Evolutionary conservation across 106 monocot species (phyloP).

Genomic region (Posidonia australis): DNA sequence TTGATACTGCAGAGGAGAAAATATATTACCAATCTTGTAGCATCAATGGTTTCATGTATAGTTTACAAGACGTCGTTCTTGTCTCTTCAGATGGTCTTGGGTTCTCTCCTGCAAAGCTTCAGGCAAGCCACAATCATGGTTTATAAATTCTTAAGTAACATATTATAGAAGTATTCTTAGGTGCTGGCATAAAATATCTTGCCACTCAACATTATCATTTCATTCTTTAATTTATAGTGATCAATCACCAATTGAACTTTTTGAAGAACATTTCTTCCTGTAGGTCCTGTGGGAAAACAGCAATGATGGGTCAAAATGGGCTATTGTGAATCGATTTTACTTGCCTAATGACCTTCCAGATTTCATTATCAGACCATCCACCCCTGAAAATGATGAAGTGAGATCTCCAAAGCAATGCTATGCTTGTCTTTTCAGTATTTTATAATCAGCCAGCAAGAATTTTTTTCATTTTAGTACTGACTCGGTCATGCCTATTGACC

Average conservation of each 20-base stretch:
- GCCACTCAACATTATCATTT: neutral
- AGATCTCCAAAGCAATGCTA: constrained; percentile 1
- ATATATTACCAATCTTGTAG: constrained; percentile 48
- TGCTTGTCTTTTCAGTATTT: neutral
- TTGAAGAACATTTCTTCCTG: neutral
- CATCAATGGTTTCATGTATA: constrained; percentile 31
- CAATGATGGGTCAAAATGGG: constrained; percentile 30
- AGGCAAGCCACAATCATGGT: constrained; percentile 12
- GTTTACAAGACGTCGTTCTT: constrained; percentile 49
- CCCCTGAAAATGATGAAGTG: constrained; percentile 43
- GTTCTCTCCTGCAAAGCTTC: constrained; percentile 36
- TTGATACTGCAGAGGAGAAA: constrained; percentile 32
- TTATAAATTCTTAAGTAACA: neutral
- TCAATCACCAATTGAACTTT: neutral
- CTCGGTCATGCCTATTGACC: neutral
- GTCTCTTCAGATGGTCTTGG: constrained; percentile 17
- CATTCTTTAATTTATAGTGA: neutral
- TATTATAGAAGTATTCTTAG: neutral
- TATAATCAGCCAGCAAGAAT: neutral
- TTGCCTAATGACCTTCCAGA: constrained; percentile 40
- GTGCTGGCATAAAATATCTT: neutral
- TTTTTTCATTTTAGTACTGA: neutral
- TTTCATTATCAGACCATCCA: constrained; percentile 26
- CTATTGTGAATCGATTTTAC: constrained; percentile 36
- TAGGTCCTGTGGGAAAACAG: constrained; percentile 66